Evolutionary conservation across 306 rosid genomes (phyloP), one percentile per base, ranked within the genome.

Genomic region (Lathyrus tuberosus): DNA sequence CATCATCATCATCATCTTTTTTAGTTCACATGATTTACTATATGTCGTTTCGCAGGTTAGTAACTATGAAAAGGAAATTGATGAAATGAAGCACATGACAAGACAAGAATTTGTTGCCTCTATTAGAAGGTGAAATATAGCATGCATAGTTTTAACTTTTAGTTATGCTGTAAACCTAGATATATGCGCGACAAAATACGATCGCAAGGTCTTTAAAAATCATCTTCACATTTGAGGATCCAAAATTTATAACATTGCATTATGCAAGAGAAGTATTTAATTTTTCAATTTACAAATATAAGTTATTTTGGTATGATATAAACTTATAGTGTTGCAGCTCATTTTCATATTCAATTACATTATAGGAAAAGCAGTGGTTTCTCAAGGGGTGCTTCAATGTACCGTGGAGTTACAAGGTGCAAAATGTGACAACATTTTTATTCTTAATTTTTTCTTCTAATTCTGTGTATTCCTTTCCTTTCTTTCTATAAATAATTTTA

Each of bases 41-140:
- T 14, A 41, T 61, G 15, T 56, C 6, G 15, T 63, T 59, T 65
- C 70, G 58, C 80, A 95, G 99, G 86, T 95, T 26, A 84, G 84
- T 67, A 91, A 89, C 84, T 95, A 95, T 67, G 99, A 95, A 80
- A 95, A 89, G 81, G 99, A 95, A 79, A 49, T 91, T 72, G 99
- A 95, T 59, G 99, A 91, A 49, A 95, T 95, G 99, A 95, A 91
- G 83, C 90, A 95, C 75, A 89, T 89, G 96, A 95, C 99, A 10
- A 86, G 99, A 80, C 99, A 91, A 79, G 99, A 95, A 86, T 95
- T 95, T 84, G 99, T 95, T 61, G 99, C 99, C 30, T 71, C 99
- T 70, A 95, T 95, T 53, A 84, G 97, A 81, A 91, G 99, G 99
- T 91, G 48, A 67, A 14, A 24, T 28, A 26, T 53, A 11, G 18